phyloP scores from a whole-genome alignment of 2,329 filamentous ascomycete genomes.

The Byssoonygena ceratinophila region DNA sequence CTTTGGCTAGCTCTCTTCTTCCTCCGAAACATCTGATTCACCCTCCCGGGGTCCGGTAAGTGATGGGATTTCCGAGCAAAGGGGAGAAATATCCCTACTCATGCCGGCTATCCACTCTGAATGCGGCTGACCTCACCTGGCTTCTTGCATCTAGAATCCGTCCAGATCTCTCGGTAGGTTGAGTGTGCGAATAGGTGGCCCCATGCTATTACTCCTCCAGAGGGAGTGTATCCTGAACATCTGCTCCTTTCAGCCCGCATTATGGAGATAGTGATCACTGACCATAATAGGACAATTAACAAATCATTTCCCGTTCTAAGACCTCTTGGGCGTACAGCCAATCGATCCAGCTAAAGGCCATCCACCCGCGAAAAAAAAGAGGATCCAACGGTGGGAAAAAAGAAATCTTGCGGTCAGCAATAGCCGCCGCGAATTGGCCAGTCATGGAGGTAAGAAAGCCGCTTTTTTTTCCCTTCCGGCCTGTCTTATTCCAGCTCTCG shows the following conservation, averaged over 20 bases:
- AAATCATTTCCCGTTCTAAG: not conserved
- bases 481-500: not conserved
- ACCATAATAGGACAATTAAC: constrained; percentile 4
- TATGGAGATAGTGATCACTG: not conserved
- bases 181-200: too few relatives aligned
- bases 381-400: constrained; percentile 4
- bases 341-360: not conserved
- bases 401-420: constrained; percentile 16
- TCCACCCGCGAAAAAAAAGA: not conserved
- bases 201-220: not conserved
- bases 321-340: constrained; percentile 4
- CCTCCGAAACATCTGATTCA: not conserved
- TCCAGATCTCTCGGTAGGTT: constrained; percentile 6
- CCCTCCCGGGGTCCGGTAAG: not conserved
- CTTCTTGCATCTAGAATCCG: not conserved
- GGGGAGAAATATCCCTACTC: not conserved
- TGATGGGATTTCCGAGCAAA: not conserved
- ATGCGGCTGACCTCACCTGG: constrained; percentile 5
- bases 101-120: not conserved
- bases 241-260: not conserved
- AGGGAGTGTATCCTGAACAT: not conserved
- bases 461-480: constrained; percentile 11
- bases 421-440: constrained; percentile 6
- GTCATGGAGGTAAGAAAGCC: constrained; percentile 18
- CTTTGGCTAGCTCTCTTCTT: not conserved